Base-by-base conservation (phyloP, 2,329 filamentous ascomycete genomes). In the Diaporthe australafricana region DNA sequence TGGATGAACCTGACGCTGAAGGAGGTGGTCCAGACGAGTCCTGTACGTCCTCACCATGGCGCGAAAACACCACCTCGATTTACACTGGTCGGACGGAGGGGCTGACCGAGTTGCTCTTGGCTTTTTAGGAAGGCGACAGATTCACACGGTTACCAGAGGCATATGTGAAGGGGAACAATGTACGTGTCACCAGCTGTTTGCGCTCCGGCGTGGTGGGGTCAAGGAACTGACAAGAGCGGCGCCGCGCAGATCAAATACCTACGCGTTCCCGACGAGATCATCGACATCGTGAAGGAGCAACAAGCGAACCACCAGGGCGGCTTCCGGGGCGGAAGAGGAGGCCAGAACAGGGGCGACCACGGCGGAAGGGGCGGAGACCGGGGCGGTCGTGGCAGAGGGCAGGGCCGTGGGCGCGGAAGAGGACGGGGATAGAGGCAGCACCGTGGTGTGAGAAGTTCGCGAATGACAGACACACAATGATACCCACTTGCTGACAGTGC, bases 1-100 rank as follows among this genome's bases (percentile, higher is more conserved):
- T 99, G 96, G 95, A 99, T 99, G 96, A 99, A 99, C 85, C 86
- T 99, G 77, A 98, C 96, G 2, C 85, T 99, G 76, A 97, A 96
- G 83, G 96, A 98, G 83, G 97, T 99, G 27, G 94, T 98, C 45
- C 96, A 98, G 84, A 98, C 96, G 22, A 98, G 93, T 80, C 92
- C 96, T 30, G 91, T 93, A 83, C 66, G 87, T 77, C 25, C 38
- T 70, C 22, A 42, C n/a, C 62, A 52, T 16, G 42, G 42, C 38
- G 40, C 47, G 32, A 47, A 47, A 25, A 27, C 7, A 2, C 45
- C 48, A 17, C 17, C 32, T 9, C 22, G 32, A 32, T 47, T 22
- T 47, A 16, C 52, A 48, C 7, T 55, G 25, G 50, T 55, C 42
- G 40, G 57, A 12, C 22, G 63, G 65, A 32, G 30, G 11, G 42